Conservation (phyloP, 1,284 basidiomycete species). For the Anthracocystis walkeri region DNA sequence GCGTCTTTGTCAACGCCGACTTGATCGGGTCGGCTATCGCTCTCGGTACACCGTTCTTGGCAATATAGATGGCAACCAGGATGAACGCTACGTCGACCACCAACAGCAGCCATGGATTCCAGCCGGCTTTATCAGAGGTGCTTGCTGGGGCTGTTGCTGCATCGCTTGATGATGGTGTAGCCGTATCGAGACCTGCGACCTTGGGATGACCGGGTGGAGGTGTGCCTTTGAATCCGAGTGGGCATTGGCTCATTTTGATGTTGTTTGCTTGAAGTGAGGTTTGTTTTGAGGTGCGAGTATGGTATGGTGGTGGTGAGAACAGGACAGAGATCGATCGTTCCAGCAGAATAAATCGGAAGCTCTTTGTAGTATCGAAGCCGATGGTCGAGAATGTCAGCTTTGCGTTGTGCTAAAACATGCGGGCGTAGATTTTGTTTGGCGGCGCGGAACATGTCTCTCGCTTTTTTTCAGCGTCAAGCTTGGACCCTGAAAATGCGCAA, state of each 20-base stretch:
- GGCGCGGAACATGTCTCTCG: background rate
- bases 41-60: constrained; percentile 35
- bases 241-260: constrained; percentile 39
- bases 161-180: background rate
- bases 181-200: constrained; percentile 25
- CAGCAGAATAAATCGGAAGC: background rate
- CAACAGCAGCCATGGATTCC: constrained; percentile 48
- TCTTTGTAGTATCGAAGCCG: background rate
- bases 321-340: background rate
- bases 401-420: background rate
- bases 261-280: background rate
- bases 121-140: constrained; percentile 9
- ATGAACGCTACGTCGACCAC: constrained; percentile 33
- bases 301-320: background rate
- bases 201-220: constrained; percentile 53
- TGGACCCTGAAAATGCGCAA: constrained; percentile 10
- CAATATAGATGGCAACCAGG: constrained; percentile 35
- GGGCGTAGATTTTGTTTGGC: background rate
- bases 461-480: background rate
- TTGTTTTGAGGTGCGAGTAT: background rate
- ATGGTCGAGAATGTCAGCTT: background rate
- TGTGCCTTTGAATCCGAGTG: constrained; percentile 53
- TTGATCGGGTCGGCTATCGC: constrained; percentile 23
- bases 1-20: constrained; percentile 2
- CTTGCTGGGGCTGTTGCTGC: constrained; percentile 1